Evolutionary conservation across 2,329 filamentous ascomycete species (phyloP).

Genomic region (Nemania sp.): DNA sequence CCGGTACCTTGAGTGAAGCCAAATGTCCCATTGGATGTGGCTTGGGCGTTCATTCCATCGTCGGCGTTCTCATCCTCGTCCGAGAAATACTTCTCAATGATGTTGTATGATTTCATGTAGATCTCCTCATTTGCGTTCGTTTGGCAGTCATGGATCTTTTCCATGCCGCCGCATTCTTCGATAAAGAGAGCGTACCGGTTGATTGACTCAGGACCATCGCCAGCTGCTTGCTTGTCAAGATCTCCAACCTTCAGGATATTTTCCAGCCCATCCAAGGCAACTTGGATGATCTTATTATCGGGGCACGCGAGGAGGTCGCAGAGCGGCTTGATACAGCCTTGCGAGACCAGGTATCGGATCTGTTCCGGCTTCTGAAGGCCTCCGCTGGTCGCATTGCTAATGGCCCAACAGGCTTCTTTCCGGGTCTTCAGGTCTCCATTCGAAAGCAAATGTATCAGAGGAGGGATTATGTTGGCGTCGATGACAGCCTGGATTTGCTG

Average conservation of each 20-base stretch:
- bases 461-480: constrained; percentile 95
- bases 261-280: constrained; percentile 94
- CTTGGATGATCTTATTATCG: constrained; percentile 99
- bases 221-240: constrained; percentile 91
- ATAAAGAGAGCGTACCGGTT: constrained; percentile 98
- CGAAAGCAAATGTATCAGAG: constrained; percentile 91
- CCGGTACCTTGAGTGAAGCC: too few species aligned
- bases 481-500: constrained; percentile 96
- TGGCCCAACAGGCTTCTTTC: constrained; percentile 99
- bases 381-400: constrained; percentile 96
- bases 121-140: constrained; percentile 99
- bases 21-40: constrained; percentile 70
- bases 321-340: constrained; percentile 95
- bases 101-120: constrained; percentile 99
- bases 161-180: constrained; percentile 98
- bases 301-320: constrained; percentile 95
- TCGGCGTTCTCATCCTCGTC: constrained; percentile 95
- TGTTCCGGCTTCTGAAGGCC: constrained; percentile 98
- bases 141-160: constrained; percentile 99
- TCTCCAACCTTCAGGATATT: constrained; percentile 99
- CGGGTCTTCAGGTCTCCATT: constrained; percentile 99
- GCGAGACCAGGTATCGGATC: constrained; percentile 89
- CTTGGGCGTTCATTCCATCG: constrained; percentile 72
- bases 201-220: constrained; percentile 74
- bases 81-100: constrained; percentile 99